These are phyloP conservation scores for Euphorbia lathyris DNA, from an alignment of 345 rosid genomes.

Conservation along the genomic window DNA sequence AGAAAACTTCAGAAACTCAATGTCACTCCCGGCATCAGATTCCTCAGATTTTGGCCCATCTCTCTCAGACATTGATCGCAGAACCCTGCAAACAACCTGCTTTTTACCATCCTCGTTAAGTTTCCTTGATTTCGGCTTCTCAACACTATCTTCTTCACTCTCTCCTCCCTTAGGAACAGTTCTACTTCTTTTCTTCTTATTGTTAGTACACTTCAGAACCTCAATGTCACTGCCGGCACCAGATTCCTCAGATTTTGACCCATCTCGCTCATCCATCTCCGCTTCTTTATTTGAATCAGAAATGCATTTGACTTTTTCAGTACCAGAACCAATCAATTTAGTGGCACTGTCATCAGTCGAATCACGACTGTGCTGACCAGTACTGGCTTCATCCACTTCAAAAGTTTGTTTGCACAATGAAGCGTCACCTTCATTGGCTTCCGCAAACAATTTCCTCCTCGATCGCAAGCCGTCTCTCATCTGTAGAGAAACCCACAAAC, in stretches of 20 bases:
- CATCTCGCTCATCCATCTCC: slow-evolving; percentile 15
- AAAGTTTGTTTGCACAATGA: slow-evolving; percentile 6
- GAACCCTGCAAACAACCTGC: slow-evolving; percentile 37
- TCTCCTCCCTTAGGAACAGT: slow-evolving; percentile 19
- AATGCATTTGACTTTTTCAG: slow-evolving; percentile 10
- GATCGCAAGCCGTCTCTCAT: slow-evolving; percentile 50
- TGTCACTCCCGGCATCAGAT: slow-evolving; percentile 16
- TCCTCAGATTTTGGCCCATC: slow-evolving; percentile 13
- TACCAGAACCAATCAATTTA: slow-evolving; percentile 5
- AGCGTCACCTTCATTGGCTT: slow-evolving; percentile 25
- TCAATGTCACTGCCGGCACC: slow-evolving; percentile 19
- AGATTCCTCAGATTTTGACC: slow-evolving; percentile 7
- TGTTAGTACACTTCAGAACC: slow-evolving; percentile 12
- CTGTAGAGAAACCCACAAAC: slow-evolving; percentile 10
- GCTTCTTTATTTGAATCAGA: slow-evolving; percentile 8
- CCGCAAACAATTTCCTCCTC: slow-evolving; percentile 10
- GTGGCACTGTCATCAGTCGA: slow-evolving; percentile 21
- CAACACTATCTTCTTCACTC: slow-evolving; percentile 21
- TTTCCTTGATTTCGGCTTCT: slow-evolving; percentile 23
- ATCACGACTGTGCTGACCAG: slow-evolving; percentile 12
- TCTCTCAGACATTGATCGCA: slow-evolving; percentile 38
- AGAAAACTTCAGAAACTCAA: slow-evolving; percentile 14
- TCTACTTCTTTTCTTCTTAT: slow-evolving; percentile 24
- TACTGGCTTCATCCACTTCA: slow-evolving; percentile 17
- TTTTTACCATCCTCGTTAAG: slow-evolving; percentile 16